Percentiles rank a stretch among this genome's conserved stretches.
Evolutionary conservation across 345 rosid species (phyloP).

Genomic region (Zanthoxylum bungeanum): DNA sequence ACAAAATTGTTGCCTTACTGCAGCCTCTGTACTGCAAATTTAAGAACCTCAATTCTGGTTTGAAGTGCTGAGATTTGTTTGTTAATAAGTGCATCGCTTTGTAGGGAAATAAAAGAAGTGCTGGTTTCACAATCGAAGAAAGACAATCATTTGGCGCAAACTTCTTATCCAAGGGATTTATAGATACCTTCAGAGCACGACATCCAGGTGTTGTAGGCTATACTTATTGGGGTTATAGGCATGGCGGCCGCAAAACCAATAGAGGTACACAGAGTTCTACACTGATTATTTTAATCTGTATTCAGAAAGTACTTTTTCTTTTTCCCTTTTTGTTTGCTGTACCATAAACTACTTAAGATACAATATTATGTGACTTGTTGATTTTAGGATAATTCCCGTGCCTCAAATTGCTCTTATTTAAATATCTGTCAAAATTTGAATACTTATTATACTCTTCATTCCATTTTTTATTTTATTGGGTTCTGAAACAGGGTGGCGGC

Average conservation of each 20-base stretch:
- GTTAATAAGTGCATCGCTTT: not conserved
- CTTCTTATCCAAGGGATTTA: slow-evolving; percentile 75
- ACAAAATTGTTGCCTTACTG: not conserved
- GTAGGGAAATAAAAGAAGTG: slow-evolving; percentile 93
- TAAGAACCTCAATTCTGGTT: not conserved
- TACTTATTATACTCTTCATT: not conserved
- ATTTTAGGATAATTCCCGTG: not conserved
- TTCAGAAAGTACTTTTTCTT: not conserved
- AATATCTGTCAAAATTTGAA: not conserved
- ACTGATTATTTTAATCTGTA: not conserved
- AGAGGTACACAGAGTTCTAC: slow-evolving; percentile 44
- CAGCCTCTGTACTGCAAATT: slow-evolving; percentile 1
- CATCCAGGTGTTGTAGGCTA: slow-evolving; percentile 85
- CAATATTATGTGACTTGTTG: not conserved
- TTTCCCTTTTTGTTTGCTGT: not conserved
- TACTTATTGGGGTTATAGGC: slow-evolving; percentile 94
- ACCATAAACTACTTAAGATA: not conserved
- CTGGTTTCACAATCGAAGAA: slow-evolving; percentile 58
- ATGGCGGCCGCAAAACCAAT: slow-evolving; percentile 75
- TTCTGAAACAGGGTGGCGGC: slow-evolving; percentile 82
- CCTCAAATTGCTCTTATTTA: not conserved
- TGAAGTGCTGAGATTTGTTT: not conserved
- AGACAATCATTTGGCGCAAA: slow-evolving; percentile 4
- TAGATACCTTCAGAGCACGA: slow-evolving; percentile 89
- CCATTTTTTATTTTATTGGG: not conserved